phyloP scores from a whole-genome alignment of 495 filamentous ascomycete species.

The Thermochaetoides thermophila region DNA sequence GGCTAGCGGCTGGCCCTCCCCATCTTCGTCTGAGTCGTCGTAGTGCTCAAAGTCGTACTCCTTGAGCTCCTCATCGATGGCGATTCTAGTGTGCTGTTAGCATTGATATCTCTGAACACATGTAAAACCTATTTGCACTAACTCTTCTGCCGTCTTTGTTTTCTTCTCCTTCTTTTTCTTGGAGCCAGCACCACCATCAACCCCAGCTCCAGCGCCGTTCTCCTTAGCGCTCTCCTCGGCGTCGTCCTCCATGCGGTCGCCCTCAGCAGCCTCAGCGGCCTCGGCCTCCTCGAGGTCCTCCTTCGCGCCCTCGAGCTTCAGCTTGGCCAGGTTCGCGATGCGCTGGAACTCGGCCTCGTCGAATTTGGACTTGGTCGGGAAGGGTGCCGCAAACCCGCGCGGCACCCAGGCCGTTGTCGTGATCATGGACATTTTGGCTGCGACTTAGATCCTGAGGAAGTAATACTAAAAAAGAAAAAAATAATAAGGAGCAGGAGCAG shows the following conservation, averaged over 20 bases:
- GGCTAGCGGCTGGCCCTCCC: slow-evolving; percentile 51
- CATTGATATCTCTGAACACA: not conserved
- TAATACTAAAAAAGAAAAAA: no score
- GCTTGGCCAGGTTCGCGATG: slow-evolving; percentile 75
- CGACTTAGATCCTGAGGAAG: no score
- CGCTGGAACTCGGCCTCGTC: slow-evolving; percentile 85
- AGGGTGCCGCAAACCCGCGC: slow-evolving; percentile 80
- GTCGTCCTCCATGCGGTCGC: slow-evolving; percentile 9
- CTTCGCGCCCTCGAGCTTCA: slow-evolving; percentile 85
- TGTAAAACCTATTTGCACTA: no score
- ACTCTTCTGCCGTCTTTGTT: no score
- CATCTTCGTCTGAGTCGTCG: slow-evolving; percentile 63
- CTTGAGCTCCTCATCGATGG: slow-evolving; percentile 64
- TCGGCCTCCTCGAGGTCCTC: slow-evolving; percentile 65
- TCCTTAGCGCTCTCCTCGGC: slow-evolving; percentile 3
- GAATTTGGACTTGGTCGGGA: slow-evolving; percentile 79
- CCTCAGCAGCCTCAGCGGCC: slow-evolving; percentile 21
- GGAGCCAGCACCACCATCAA: no score
- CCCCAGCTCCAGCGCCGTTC: no score
- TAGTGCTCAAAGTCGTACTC: slow-evolving; percentile 95
- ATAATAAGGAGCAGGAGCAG: no score
- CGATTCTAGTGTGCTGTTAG: slow-evolving; percentile 18
- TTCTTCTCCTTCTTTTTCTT: slow-evolving; percentile 9
- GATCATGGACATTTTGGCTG: slow-evolving; percentile 87
- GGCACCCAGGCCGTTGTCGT: slow-evolving; percentile 90